Conservation (phyloP, 208 protist species). For the Trypanosoma scelopori region DNA sequence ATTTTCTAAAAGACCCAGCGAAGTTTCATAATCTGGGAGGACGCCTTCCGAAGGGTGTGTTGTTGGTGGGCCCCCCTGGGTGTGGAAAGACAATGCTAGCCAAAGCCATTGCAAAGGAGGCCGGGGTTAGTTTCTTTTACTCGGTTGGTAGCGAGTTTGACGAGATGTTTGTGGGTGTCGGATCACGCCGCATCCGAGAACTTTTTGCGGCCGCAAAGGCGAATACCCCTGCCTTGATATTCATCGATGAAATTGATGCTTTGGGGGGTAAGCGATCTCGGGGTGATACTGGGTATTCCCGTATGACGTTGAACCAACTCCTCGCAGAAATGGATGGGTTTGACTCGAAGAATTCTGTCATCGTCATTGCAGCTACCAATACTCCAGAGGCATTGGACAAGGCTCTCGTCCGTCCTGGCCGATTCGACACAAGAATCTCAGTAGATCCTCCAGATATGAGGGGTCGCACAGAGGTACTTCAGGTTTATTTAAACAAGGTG, state of each 20-base stretch:
- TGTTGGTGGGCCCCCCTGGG: constrained; percentile 97
- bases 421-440: constrained; percentile 85
- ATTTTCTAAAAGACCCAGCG: constrained; percentile 94
- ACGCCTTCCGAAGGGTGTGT: constrained; percentile 95
- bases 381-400: constrained; percentile 95
- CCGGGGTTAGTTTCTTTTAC: constrained; percentile 97
- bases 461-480: constrained; percentile 80
- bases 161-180: constrained; percentile 98
- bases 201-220: constrained; percentile 95
- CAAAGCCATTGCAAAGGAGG: constrained; percentile 93
- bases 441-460: constrained; percentile 92
- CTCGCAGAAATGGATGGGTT: constrained; percentile 98
- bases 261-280: constrained; percentile 85
- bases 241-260: constrained; percentile 99
- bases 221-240: constrained; percentile 96
- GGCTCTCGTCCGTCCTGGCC: constrained; percentile 91
- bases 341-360: constrained; percentile 88
- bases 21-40: constrained; percentile 94
- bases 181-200: constrained; percentile 92
- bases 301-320: constrained; percentile 97
- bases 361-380: constrained; percentile 98
- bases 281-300: constrained; percentile 65
- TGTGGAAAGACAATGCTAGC: constrained; percentile 96
- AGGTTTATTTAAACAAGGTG: constrained; percentile 89
- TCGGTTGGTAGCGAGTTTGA: constrained; percentile 95